Base-by-base conservation (phyloP, 1,284 basidiomycete species). In the Spongispora temasekensis region DNA sequence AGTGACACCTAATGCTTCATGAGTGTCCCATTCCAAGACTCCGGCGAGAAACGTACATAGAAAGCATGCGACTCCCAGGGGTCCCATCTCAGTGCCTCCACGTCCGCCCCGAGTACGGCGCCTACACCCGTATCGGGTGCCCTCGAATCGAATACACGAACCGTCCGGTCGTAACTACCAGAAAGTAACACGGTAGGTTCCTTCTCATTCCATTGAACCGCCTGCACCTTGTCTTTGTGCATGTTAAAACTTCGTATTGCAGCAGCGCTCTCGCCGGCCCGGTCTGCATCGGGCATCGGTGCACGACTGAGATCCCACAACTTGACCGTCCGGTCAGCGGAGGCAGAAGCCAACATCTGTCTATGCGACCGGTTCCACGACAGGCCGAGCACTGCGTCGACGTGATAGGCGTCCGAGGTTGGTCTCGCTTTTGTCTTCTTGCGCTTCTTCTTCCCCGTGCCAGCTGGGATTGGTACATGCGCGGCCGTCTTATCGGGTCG, bases 211-310 rank as follows among this genome's bases (percentile, higher is more conserved):
- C 97, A 99, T 71, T 97, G 91, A 4, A 99, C 94, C 5, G 91
- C 89, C 77, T 98, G 96, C n/a, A 99, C 94, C 79, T 98, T 98
- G 77, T 98, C 96, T 69, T 88, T 90, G 77, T 99, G 97, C 35
- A 95, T 79, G 56, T 82, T 86, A 76, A 97, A 99, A 65, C 90
- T 94, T 58, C 94, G 82, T 70, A 98, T 85, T 67, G 83, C 83
- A 25, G 75, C 65, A 0, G 63, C 72, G 28, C 67, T 78, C 10
- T 78, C 78, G 7, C 81, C 84, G 7, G 67, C 70, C 21, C 79
- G 80, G 51, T 79, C 78, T 6, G 77, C 79, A 50, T 77, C 81
- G 56, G 77, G 77, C 9, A 79, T 81, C 12, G 86, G 84, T 62
- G 88, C 86, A 31, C 93, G 83, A 46, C 85, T 91, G 59, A 99